Conservation (phyloP, 192 early-diverging fungal genomes). For the Haplosporangium gracile region DNA sequence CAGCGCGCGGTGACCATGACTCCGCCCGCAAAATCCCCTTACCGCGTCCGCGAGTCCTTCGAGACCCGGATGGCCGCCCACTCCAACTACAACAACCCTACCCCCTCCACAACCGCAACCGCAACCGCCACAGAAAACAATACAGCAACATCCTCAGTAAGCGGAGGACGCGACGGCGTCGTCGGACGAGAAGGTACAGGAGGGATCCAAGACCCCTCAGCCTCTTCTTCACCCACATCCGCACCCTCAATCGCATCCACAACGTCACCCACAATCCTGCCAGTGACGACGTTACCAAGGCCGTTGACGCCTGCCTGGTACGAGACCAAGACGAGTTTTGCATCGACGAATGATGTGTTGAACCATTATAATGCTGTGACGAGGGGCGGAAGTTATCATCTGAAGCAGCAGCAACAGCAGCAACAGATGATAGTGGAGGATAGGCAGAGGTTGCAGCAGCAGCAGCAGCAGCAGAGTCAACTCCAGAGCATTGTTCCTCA, state of each 20-base stretch:
- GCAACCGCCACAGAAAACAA: not conserved
- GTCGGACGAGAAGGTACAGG: not conserved
- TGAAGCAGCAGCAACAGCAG: slow-evolving; percentile 4
- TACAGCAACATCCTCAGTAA: not conserved
- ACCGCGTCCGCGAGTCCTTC: slow-evolving; percentile 38
- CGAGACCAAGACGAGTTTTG: slow-evolving; percentile 44
- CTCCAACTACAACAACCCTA: not conserved
- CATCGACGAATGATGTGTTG: slow-evolving; percentile 42
- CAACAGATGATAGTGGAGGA: not conserved
- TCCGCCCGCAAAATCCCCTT: slow-evolving; percentile 26
- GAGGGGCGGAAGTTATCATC: slow-evolving; percentile 29
- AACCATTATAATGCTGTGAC: slow-evolving; percentile 49
- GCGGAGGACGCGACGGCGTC: too few species aligned
- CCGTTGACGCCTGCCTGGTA: slow-evolving; percentile 50
- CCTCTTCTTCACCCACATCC: not conserved
- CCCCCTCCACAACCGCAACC: not conserved
- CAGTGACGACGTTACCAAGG: slow-evolving; percentile 33
- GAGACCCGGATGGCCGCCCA: slow-evolving; percentile 22
- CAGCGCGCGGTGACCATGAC: slow-evolving; percentile 12
- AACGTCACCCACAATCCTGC: slow-evolving; percentile 15
- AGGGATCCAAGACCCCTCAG: not conserved
- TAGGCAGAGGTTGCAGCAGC: not conserved
- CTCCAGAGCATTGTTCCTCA: not conserved
- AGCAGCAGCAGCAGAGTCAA: not conserved
- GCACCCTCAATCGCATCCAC: slow-evolving; percentile 35